Percentiles rank a stretch among this genome's conserved stretches.
These are phyloP conservation scores for Orbilia brochopaga DNA, from an alignment of 2,329 filamentous ascomycete species.

Conservation along the genomic window DNA sequence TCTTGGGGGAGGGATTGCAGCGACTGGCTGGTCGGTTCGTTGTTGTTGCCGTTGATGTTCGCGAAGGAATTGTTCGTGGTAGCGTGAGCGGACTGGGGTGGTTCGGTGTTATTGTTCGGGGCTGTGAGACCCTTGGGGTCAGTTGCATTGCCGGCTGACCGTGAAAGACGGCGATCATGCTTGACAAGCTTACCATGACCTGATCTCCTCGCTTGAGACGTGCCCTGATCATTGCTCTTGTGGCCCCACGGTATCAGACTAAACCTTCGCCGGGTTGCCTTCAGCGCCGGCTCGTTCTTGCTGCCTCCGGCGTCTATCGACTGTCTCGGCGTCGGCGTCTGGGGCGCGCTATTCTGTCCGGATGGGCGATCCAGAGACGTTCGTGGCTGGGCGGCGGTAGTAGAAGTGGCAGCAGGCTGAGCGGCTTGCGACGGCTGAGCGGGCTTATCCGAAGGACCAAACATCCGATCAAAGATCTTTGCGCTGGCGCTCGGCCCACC, in stretches of 20 bases:
- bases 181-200: constrained; percentile 51
- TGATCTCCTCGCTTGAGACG: constrained; percentile 46
- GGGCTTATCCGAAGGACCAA: constrained; percentile 50
- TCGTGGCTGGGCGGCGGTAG: constrained; percentile 25
- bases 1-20: constrained; percentile 36
- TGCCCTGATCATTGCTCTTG: constrained; percentile 34
- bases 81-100: constrained; percentile 34
- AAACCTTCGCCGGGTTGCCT: constrained; percentile 62
- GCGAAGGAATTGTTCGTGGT: constrained; percentile 53
- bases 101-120: constrained; percentile 22
- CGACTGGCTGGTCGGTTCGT: constrained; percentile 56
- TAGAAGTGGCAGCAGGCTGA: neutral
- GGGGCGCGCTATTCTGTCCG: constrained; percentile 41
- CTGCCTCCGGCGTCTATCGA: constrained; percentile 79
- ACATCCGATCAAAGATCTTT: constrained; percentile 68
- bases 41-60: constrained; percentile 52
- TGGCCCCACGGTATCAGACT: constrained; percentile 68
- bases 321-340: constrained; percentile 63
- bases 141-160: constrained; percentile 49
- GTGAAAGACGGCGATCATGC: constrained; percentile 50
- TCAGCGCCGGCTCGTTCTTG: constrained; percentile 60
- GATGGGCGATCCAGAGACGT: constrained; percentile 58
- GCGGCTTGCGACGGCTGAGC: constrained; percentile 18
- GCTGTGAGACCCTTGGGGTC: constrained; percentile 47
- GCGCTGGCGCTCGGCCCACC: constrained; percentile 67